Percentiles rank a stretch among this genome's conserved stretches.
These are phyloP conservation scores for Trichosanthes cucumerina DNA, from an alignment of 306 rosid species.

Conservation along the genomic window DNA sequence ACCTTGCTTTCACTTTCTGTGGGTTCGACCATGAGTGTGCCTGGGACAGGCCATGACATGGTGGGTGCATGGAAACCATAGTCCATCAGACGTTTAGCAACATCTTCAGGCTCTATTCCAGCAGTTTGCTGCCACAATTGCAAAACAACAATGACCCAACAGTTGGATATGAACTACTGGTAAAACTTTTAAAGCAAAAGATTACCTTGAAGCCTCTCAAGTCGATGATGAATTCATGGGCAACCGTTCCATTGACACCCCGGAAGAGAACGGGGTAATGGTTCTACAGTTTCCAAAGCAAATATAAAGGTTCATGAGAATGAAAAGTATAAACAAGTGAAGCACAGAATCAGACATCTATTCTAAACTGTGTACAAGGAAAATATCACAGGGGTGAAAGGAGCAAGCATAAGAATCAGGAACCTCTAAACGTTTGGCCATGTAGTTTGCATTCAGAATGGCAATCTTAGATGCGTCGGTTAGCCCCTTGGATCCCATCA, in stretches of 20 bases:
- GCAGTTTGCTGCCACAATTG: conserved; percentile 53
- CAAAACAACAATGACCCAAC: conserved; percentile 14
- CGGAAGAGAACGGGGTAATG: conserved; percentile 89
- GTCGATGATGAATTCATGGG: conserved; percentile 93
- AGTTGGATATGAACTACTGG: neutral
- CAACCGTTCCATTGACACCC: conserved; percentile 94
- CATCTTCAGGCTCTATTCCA: conserved; percentile 88
- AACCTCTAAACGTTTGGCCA: conserved; percentile 98
- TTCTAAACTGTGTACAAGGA: neutral
- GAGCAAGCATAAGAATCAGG: conserved; percentile 11
- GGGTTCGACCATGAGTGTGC: conserved; percentile 98
- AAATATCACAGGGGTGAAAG: neutral
- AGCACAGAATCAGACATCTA: neutral
- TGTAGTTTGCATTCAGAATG: conserved; percentile 93
- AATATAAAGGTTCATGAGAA: conserved; percentile 12
- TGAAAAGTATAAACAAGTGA: neutral
- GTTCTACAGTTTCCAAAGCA: conserved; percentile 34
- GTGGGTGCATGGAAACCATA: conserved; percentile 97
- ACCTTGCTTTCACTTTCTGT: conserved; percentile 99
- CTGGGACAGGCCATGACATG: conserved; percentile 99
- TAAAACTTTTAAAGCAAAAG: neutral
- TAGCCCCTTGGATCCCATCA: conserved; percentile 99
- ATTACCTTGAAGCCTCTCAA: conserved; percentile 95
- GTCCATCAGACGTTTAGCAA: conserved; percentile 98
- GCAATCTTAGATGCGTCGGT: conserved; percentile 95